Base-by-base conservation (phyloP, 2,329 filamentous ascomycete species). In the Penicillium sp. region DNA sequence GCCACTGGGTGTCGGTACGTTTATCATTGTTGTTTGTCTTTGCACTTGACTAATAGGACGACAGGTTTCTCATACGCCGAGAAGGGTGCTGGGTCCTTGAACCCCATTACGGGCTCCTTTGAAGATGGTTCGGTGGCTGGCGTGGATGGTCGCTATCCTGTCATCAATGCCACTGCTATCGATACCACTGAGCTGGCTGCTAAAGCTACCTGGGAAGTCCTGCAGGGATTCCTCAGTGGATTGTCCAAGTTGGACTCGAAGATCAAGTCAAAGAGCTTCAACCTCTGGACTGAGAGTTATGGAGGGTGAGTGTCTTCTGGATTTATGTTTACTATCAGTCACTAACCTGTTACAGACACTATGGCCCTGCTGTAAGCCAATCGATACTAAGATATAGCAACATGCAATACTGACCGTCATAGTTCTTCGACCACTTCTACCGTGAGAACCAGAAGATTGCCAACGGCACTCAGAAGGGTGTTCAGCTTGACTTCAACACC, bases 251-350 rank as follows among this genome's bases (percentile, higher is more conserved):
- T 83, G 7, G 79, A 81, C 57, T 69, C 72, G 14, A 73, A 72
- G n/a, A 73, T 83, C 51, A 75, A 77, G 53, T 80, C 77, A 27
- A 81, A 77, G 60, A 77, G 75, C 31, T 83, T 85, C 66, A 84
- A 84, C 57, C 72, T 86, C 36, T 85, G 81, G 75, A 84, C 83
- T 0, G 83, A 86, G 66, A 81, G 76, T 44, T 81, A 72, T 39
- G 75, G 76, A 56, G 77, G 76, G 50, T 80, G 67, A 71, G 74
- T 67, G 14, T 36, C 7, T 36, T n/a, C 13, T 36, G 11, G 3
- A 24, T 22, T 10, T 21, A 21, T 34, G 4, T 48, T 32, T 24
- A 54, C 45, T 34, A 14, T 43, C 8, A 27, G 27, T 67, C 57
- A 29, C 45, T 53, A 8, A 53, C 38, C 24, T 22, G 13, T 18